Percentiles rank a stretch among this genome's conserved stretches.
phyloP scores from a whole-genome alignment of 805 yeast species.

The Cyberlindnera xylosilytica region DNA sequence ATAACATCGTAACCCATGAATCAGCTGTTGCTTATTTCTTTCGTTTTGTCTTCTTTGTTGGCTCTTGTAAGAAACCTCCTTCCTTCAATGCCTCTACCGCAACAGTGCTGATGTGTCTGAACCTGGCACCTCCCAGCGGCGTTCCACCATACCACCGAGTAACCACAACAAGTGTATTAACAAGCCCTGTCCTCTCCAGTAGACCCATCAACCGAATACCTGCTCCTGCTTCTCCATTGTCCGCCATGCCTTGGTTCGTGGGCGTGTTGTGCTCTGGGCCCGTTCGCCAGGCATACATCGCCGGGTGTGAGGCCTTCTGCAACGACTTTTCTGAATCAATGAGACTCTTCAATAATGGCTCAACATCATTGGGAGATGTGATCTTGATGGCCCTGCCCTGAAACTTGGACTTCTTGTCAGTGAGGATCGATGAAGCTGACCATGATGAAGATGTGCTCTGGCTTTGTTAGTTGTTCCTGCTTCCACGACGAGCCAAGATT shows the following conservation, averaged over 20 bases:
- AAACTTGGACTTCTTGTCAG: conserved; percentile 60
- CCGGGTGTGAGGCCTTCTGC: conserved; percentile 63
- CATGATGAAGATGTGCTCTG: conserved; percentile 33
- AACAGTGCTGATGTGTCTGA: conserved; percentile 59
- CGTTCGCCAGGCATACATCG: conserved; percentile 69
- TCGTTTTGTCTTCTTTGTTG: conserved; percentile 5
- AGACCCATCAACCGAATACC: conserved; percentile 58
- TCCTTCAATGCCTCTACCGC: conserved; percentile 48
- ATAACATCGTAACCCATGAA: no score
- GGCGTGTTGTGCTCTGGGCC: conserved; percentile 8
- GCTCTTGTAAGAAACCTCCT: conserved; percentile 31
- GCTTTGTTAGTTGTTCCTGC: background rate
- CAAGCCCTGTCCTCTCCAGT: conserved; percentile 44
- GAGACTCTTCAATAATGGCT: conserved; percentile 39
- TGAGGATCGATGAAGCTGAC: conserved; percentile 38
- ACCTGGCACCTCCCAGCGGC: conserved; percentile 69
- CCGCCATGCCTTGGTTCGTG: conserved; percentile 56
- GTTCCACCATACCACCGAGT: conserved; percentile 83
- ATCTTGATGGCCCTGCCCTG: conserved; percentile 57
- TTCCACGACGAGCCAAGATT: background rate
- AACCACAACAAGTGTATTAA: conserved; percentile 62
- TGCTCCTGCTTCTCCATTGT: conserved; percentile 75
- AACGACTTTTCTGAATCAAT: conserved; percentile 44
- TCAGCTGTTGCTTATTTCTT: background rate
- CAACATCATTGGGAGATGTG: conserved; percentile 38